Conservation (phyloP, 352 stramenopile genomes). For the Globisporangium takayamanum region DNA sequence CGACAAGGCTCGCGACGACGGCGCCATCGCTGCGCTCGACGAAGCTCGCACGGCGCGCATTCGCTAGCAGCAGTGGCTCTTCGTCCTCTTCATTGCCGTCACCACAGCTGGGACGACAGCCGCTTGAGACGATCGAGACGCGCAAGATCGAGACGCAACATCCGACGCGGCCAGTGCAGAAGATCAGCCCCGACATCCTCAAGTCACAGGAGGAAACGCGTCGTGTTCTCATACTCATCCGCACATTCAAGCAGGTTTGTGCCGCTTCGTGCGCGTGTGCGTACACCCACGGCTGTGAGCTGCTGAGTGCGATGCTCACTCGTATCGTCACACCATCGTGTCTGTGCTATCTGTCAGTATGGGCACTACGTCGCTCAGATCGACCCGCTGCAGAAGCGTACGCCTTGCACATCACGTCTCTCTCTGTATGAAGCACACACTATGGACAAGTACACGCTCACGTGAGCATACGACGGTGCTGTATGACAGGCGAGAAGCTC, state of each 20-base stretch:
- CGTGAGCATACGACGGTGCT: too few species aligned
- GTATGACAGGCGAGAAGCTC: conserved; percentile 53
- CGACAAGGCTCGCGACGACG: not conserved
- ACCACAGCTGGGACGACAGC: not conserved
- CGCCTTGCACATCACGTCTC: not conserved
- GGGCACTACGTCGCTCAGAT: conserved; percentile 86
- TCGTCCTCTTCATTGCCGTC: not conserved
- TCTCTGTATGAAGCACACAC: not conserved
- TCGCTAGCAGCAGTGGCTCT: not conserved
- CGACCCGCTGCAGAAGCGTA: conserved; percentile 79
- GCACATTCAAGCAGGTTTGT: conserved; percentile 78
- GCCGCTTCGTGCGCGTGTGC: not conserved
- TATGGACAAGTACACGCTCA: not conserved
- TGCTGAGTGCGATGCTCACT: not conserved
- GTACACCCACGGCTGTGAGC: not conserved
- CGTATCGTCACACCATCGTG: conserved; percentile 10
- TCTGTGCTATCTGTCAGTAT: conserved; percentile 19
- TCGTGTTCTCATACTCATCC: conserved; percentile 75
- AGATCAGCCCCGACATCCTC: conserved; percentile 70
- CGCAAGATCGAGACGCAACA: conserved; percentile 14
- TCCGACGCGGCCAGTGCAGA: conserved; percentile 31
- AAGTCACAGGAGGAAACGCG: conserved; percentile 83
- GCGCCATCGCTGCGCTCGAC: too few species aligned
- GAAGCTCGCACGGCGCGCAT: too few species aligned
- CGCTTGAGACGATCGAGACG: conserved; percentile 6